Evolutionary conservation across 495 filamentous ascomycete species (phyloP).

Genomic region (Neurospora intermedia): DNA sequence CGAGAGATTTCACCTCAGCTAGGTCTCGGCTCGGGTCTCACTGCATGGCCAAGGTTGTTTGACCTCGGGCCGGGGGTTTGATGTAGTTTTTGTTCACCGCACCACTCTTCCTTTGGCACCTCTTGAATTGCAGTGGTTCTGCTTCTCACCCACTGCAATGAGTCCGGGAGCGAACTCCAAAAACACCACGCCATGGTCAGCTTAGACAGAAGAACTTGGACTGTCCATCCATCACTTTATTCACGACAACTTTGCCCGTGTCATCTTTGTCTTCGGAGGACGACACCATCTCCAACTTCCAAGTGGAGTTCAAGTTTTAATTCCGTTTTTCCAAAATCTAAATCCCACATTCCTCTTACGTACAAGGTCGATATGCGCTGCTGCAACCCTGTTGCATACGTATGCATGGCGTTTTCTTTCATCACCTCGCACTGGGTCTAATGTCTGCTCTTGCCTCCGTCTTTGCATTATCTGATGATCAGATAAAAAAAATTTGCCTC

Average conservation of each 20-base stretch:
- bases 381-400: not conserved
- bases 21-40: too few relatives aligned
- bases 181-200: too few relatives aligned
- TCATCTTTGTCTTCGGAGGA: not conserved
- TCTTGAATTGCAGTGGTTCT: not conserved
- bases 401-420: not conserved
- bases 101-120: not conserved
- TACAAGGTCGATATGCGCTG: not conserved
- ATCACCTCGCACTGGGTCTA: not conserved
- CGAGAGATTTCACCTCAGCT: not conserved
- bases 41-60: not conserved
- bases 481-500: slow-evolving; percentile 7
- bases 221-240: not conserved
- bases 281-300: too few relatives aligned
- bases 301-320: too few relatives aligned
- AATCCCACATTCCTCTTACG: not conserved
- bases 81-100: not conserved
- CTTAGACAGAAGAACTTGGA: too few relatives aligned
- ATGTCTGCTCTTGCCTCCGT: not conserved
- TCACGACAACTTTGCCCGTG: not conserved
- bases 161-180: too few relatives aligned
- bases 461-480: slow-evolving; percentile 16
- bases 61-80: not conserved
- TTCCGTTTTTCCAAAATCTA: not conserved
- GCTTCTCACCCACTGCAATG: not conserved